These are phyloP conservation scores for Cruciata laevipes DNA, from an alignment of 257 asterid species.

Conservation along the genomic window DNA sequence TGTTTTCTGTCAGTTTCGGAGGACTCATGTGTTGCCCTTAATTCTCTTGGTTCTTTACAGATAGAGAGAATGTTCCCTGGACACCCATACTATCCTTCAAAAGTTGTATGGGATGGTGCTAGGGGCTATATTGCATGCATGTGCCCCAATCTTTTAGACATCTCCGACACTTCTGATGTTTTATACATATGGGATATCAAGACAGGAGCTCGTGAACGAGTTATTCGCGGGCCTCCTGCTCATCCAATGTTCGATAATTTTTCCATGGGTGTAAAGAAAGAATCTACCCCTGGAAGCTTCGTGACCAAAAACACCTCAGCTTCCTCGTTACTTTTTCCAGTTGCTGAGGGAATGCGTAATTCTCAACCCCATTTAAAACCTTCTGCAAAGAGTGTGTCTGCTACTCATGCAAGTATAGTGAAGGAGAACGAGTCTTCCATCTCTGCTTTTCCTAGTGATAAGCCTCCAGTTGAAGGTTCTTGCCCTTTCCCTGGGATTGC, in stretches of 20 bases:
- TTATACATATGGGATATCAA: conserved; percentile 92
- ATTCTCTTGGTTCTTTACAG: conserved; percentile 72
- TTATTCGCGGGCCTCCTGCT: conserved; percentile 90
- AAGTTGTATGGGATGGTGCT: conserved; percentile 83
- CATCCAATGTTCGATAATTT: conserved; percentile 94
- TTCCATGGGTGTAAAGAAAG: conserved; percentile 37
- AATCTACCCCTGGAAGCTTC: conserved; percentile 30
- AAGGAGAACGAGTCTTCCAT: conserved; percentile 29
- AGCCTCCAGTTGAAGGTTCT: conserved; percentile 65
- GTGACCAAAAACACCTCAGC: conserved; percentile 66
- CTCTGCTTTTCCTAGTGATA: conserved; percentile 41
- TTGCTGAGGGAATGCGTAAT: conserved; percentile 43
- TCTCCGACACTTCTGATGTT: conserved; percentile 56
- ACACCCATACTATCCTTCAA: conserved; percentile 68
- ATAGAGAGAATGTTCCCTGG: conserved; percentile 96
- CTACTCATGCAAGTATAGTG: conserved; percentile 16
- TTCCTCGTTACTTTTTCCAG: conserved; percentile 60
- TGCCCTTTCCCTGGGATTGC: conserved; percentile 91
- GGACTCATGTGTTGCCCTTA: conserved; percentile 69
- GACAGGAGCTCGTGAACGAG: conserved; percentile 95
- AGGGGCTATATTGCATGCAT: conserved; percentile 86
- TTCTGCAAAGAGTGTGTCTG: conserved; percentile 32
- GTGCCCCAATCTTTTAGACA: conserved; percentile 59
- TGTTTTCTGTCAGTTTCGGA: conserved; percentile 83
- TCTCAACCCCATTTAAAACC: conserved; percentile 33